Evolutionary conservation across 768 basidiomycete genomes (phyloP), one percentile per base, ranked within the genome.

Genomic region (Ramaria sp.): DNA sequence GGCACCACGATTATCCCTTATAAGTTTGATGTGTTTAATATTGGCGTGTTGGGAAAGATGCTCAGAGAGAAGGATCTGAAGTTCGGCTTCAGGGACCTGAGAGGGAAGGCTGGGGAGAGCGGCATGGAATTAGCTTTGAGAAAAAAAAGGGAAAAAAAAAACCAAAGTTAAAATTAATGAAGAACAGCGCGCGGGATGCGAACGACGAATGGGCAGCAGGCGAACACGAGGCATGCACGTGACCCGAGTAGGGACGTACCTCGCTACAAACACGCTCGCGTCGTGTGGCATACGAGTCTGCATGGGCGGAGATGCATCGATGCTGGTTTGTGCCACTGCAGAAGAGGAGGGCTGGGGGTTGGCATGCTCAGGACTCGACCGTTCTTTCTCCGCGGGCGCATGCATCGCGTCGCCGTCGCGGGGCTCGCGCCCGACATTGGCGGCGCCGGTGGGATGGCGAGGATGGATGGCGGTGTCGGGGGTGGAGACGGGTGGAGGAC

Each of bases 231-330:
- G 53, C 53, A n/a, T 20, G 43, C 42, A 50, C 53, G 53, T 55
- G 53, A 48, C 45, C 10, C 13, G 12, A 48, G 24, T 51, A 39
- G 50, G 41, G 54, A 60, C 64, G 4, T 61, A 86, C 88, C 87
- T 88, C 66, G 89, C 88, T 57, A 90, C 82, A 66, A 91, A 91
- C 61, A 91, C 76, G 61, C 85, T 88, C 38, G 86, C 81, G 59
- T 89, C 83, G 64, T 88, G 84, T 53, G 78, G 75, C 63, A 77
- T 71, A 61, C 54, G 47, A 7, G 20, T 20, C 18, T 48, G 47
- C 18, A 50, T 49, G 22, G 15, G 20, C 10, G 28, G 25, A 10
- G 30, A 47, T 39, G 37, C 36, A 37, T 43, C 44, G 12, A 18
- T 25, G 55, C 20, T 38, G 27, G 9, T 47, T 20, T 20, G 43